Base-by-base conservation (phyloP, 1,139 yeast genomes). In the Sugiyamaella castrensis region DNA sequence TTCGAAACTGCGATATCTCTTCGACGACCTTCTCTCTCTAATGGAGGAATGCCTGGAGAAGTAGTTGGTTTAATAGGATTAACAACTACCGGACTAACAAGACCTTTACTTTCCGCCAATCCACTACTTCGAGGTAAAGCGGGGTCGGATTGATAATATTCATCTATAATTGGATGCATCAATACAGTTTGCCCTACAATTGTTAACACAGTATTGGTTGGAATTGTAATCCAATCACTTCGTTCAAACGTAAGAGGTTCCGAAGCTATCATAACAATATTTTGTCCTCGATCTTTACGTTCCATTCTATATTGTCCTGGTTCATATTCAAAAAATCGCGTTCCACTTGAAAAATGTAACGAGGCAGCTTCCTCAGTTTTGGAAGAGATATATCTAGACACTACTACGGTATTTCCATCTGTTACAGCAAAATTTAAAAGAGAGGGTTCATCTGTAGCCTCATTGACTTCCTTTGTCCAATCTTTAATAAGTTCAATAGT, bases 171-270 rank as follows among this genome's bases (percentile, higher is more conserved):
- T 1, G 98, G 98, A 62, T 91, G 96, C 73, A 92, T 72, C 47
- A 92, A 72, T 8, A 92, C 95, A 1, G 95, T 87, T 63, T 89
- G 95, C 50, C 80, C 83, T 55, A 83, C 83, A 52, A 92, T 83
- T 0, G 96, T 86, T n/a, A 92, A 67, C 2, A 84, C 71, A 1
- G 97, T 85, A 66, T 92, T 92, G 2, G 98, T 85, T 1, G 98
- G 98, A 1, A 92, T 95, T 13, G 96, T 84, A 52, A 92, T 86
- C 98, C 98, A 92, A 69, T 92, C 98, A 36, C 92, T 92, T 51
- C 98, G 73, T 70, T 92, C 98, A 68, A 92, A 92, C 0, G 98
- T 92, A 51, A 92, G 74, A 0, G 98, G 98, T 64, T 92, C 98
- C 32, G 95, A 84, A 1, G 98, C 96, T 39, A 92, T 88, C 82